Conservation (phyloP, 75 land plant genomes). For the Cryptomeria japonica region DNA sequence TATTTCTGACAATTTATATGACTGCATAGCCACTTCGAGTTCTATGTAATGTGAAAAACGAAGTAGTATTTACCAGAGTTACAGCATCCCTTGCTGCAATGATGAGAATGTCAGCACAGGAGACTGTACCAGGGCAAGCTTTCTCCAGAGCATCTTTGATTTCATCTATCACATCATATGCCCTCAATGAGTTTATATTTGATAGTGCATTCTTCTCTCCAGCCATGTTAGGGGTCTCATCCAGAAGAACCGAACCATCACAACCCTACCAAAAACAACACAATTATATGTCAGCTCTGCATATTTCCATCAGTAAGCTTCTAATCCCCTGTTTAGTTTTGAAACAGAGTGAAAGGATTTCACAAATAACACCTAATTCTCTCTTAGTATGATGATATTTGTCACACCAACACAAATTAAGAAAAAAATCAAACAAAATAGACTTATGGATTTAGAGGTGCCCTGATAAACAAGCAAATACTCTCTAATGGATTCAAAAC, state of each 20-base stretch:
- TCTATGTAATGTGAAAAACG: too few relatives aligned
- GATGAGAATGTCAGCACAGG: slow-evolving; percentile 71
- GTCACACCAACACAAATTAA: neutral
- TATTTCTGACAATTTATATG: too few relatives aligned
- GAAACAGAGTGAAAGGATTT: neutral
- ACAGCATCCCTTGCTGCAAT: slow-evolving; percentile 71
- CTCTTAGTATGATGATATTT: neutral
- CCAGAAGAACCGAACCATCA: slow-evolving; percentile 68
- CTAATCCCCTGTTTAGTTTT: neutral
- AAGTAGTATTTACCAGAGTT: slow-evolving; percentile 31
- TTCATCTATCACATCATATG: slow-evolving; percentile 66
- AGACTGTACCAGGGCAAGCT: slow-evolving; percentile 53
- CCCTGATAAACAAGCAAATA: neutral
- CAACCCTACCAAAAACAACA: slow-evolving; percentile 46
- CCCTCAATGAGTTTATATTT: slow-evolving; percentile 63
- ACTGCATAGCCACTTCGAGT: too few relatives aligned
- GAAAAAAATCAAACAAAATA: neutral
- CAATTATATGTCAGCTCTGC: neutral
- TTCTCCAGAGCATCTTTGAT: slow-evolving; percentile 53
- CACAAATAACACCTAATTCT: neutral
- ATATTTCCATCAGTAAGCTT: neutral
- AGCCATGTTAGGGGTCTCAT: slow-evolving; percentile 53
- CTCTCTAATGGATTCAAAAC: neutral
- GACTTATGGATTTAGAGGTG: neutral
- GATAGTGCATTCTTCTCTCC: slow-evolving; percentile 60